Evolutionary conservation across 2,329 filamentous ascomycete species (phyloP).

Genomic region (Emmonsiellopsis sp.): DNA sequence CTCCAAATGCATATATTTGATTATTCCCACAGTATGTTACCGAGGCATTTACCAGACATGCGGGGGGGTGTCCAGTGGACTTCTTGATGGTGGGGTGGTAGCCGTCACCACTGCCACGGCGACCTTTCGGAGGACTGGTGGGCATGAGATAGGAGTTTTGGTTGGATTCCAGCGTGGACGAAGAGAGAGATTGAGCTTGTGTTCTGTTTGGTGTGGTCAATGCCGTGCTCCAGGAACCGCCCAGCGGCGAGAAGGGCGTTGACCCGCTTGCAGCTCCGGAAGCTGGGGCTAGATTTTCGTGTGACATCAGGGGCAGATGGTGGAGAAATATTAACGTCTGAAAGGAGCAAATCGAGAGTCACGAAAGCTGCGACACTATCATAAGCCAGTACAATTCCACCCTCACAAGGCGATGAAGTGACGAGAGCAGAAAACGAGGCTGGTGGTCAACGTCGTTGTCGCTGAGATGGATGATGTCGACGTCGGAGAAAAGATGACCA

Average conservation of each 20-base stretch:
- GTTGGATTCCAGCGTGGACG: conserved; percentile 38
- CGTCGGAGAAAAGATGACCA: neutral
- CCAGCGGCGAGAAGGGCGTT: neutral
- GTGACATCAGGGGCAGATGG: neutral
- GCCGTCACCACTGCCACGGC: conserved; percentile 54
- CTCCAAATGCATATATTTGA: conserved; percentile 94
- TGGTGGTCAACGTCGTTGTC: neutral
- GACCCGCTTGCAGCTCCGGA: neutral
- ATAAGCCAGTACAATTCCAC: neutral
- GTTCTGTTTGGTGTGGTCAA: conserved; percentile 1
- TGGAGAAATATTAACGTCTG: neutral
- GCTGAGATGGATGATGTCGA: neutral
- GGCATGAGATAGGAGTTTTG: conserved; percentile 84
- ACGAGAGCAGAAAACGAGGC: neutral
- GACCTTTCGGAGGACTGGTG: conserved; percentile 64
- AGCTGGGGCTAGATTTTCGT: neutral
- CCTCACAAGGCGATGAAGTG: neutral
- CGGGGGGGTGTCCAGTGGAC: conserved; percentile 71
- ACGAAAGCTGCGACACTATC: neutral
- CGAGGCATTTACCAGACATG: conserved; percentile 93
- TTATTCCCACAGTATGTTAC: conserved; percentile 98
- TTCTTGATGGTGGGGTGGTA: conserved; percentile 79
- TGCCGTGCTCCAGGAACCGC: conserved; percentile 1
- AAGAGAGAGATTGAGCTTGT: conserved; percentile 8
- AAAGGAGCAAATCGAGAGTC: neutral